phyloP scores from a whole-genome alignment of 176 grass and related monocot species.

The Elymus sibiricus region DNA sequence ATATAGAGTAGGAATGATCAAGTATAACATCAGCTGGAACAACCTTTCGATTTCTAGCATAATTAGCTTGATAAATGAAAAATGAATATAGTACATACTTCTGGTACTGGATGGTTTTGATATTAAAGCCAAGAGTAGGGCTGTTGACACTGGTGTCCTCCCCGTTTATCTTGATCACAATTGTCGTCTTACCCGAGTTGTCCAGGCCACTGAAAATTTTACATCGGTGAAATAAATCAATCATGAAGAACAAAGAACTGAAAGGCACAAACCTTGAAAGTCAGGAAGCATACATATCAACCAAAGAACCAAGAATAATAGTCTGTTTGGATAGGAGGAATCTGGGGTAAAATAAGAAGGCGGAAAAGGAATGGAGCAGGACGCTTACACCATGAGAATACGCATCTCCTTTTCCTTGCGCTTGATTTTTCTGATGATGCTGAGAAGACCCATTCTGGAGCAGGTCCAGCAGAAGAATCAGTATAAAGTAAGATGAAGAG shows the following conservation, averaged over 20 bases:
- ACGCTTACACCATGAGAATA: slow-evolving; percentile 91
- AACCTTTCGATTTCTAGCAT: background rate
- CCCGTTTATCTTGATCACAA: slow-evolving; percentile 62
- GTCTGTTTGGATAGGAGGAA: background rate
- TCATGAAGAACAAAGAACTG: background rate
- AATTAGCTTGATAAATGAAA: background rate
- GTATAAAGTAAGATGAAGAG: background rate
- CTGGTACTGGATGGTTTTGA: slow-evolving; percentile 77
- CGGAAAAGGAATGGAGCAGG: background rate
- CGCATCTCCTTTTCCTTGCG: slow-evolving; percentile 99
- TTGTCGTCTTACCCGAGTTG: slow-evolving; percentile 64
- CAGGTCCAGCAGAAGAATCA: background rate
- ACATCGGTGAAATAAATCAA: background rate
- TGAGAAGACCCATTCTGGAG: slow-evolving; percentile 73
- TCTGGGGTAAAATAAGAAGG: background rate
- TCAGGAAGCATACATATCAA: background rate
- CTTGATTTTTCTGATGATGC: slow-evolving; percentile 93
- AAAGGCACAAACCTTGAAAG: background rate
- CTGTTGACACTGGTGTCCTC: slow-evolving; percentile 74
- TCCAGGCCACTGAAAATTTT: slow-evolving; percentile 45
- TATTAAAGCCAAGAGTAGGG: slow-evolving; percentile 72
- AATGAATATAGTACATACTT: slow-evolving; percentile 34
- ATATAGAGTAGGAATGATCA: background rate
- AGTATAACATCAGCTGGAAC: background rate
- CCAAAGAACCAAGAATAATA: background rate